Base-by-base conservation (phyloP, 1,284 basidiomycete genomes). In the Lentinula novae-zelandiae region DNA sequence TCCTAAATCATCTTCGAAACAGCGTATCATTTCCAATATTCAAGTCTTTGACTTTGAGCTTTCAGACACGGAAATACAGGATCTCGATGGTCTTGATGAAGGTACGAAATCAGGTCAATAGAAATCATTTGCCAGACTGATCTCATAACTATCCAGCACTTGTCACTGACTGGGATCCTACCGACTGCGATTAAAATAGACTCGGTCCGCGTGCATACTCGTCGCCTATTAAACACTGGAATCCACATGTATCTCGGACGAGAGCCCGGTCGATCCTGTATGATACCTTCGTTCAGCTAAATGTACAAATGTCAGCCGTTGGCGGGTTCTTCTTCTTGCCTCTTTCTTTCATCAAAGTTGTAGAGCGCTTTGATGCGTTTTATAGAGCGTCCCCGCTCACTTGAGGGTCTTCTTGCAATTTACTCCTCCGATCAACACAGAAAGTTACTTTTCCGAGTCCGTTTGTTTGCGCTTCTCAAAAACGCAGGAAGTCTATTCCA, bases 31-130 rank as follows among this genome's bases (percentile, higher is more conserved):
- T 38, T 77, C 80, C 5, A 90, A 91, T 67, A 72, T 79, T 0
- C 70, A 85, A 22, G 73, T 89, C 8, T 87, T 81, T 63, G 80
- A 84, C 66, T 90, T 90, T 65, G 75, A 78, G 60, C 75, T 90
- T 9, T 71, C 71, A 3, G 67, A 73, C 0, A 76, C 80, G 15
- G 85, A 88, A 60, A 75, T 90, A 56, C 61, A 62, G 1, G 69
- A 71, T 31, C 70, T 89, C n/a, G 80, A 86, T 65, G 68, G 64
- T 4, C 71, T 87, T n/a, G 80, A 89, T 67, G 80, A 85, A 76
- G 76, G 85, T 77, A 57, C 66, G 71, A 36, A 49, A 12, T 44
- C 44, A 39, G 40, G 33, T 36, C 50, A n/a, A 50, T 54, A 33
- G 44, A 22, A 20, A 27, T 15, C 9, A 8, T 46, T 46, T 27